Conservation (phyloP, 768 basidiomycete species). For the Lactarius sp. region DNA sequence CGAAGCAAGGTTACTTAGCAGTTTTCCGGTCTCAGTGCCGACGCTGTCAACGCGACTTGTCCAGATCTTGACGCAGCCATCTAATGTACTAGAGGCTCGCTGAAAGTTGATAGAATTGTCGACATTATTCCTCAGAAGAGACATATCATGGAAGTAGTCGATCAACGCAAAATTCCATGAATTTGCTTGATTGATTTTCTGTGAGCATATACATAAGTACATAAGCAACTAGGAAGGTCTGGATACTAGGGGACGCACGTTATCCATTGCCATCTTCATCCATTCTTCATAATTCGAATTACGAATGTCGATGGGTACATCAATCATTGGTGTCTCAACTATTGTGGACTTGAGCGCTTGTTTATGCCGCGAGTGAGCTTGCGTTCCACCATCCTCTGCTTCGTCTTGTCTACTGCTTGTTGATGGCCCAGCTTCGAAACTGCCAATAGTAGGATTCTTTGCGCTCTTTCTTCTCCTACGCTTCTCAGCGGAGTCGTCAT, state of each 20-base stretch:
- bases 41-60: slow-evolving; percentile 96
- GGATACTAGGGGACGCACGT: slow-evolving; percentile 45
- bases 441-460: slow-evolving; percentile 52
- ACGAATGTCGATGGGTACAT: slow-evolving; percentile 77
- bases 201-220: slow-evolving; percentile 19
- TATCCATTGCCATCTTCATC: slow-evolving; percentile 99
- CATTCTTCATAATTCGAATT: slow-evolving; percentile 95
- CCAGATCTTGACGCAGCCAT: slow-evolving; percentile 99
- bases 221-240: neutral
- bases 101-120: slow-evolving; percentile 99
- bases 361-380: slow-evolving; percentile 45
- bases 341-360: slow-evolving; percentile 53
- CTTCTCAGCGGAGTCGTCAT: slow-evolving; percentile 88
- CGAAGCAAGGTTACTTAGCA: slow-evolving; percentile 80
- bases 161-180: slow-evolving; percentile 98
- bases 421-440: slow-evolving; percentile 54
- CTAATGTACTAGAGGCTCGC: slow-evolving; percentile 94
- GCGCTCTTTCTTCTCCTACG: slow-evolving; percentile 75
- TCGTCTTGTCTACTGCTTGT: slow-evolving; percentile 38
- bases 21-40: slow-evolving; percentile 92
- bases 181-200: slow-evolving; percentile 99
- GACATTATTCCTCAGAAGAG: slow-evolving; percentile 82
- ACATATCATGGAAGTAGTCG: slow-evolving; percentile 99
- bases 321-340: slow-evolving; percentile 49
- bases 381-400: slow-evolving; percentile 37